Base-by-base conservation (phyloP, 495 filamentous ascomycete species). In the Podospora pseudocomata region DNA sequence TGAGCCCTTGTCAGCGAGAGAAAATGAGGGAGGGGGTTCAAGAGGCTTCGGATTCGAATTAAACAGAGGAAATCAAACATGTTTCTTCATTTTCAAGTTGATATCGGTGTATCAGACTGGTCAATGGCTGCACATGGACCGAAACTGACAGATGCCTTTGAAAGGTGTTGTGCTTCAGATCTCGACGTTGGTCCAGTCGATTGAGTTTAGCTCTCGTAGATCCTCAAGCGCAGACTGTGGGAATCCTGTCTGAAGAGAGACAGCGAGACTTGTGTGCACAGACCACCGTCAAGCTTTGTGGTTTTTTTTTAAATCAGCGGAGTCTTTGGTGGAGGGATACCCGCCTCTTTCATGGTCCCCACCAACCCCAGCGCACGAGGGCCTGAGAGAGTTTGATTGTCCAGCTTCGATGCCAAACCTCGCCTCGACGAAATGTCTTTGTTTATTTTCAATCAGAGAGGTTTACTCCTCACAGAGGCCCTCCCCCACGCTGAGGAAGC, bases 261-360 rank as follows among this genome's bases (percentile, higher is more conserved):
- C 13, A 16, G 9, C 2, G 39, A 30, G 16, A 30, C 30, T 61
- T 26, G n/a, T 26, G n/a, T 20, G 59, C 59, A 61, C 59, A 34
- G 59, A 28, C 59, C 59, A 61, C 16, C 27, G 59, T 61, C 56
- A 63, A 49, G 30, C 32, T 63, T 44, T 63, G 61, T 63, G 61
- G 61, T 63, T 53, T 63, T 49, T 63, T 49, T 32, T 63, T 18
- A 49, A 49, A 49, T 49, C 39, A 49, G 39, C 39, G 39, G 39
- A 49, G 39, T 13, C 39, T 11, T 11, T 49, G 39, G 39, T 49
- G 39, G 32, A 19, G 19, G 16, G 59, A 11, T 58, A 58, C 56
- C 56, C 56, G 56, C 56, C 56, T 58, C 19, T 32, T 32, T 32
- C 3, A 32, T 32, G 30, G 54, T 57, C 56, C 56, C 56, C 56